Evolutionary conservation across 257 asterid genomes (phyloP).

Genomic region (Dorcoceras hygrometricum): DNA sequence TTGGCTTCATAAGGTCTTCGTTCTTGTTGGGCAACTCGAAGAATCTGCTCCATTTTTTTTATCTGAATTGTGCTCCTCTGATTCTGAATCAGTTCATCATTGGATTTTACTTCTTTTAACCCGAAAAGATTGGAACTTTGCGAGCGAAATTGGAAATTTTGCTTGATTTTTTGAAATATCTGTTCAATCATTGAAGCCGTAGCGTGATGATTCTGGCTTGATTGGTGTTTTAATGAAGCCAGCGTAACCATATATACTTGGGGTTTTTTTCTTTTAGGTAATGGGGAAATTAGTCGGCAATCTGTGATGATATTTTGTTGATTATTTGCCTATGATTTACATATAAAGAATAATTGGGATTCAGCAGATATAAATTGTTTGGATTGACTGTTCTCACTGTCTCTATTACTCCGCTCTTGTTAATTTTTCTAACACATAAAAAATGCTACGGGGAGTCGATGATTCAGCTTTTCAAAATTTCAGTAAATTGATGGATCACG

Average conservation of each 20-base stretch:
- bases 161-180: constrained; percentile 14
- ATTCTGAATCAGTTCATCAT: background rate
- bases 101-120: background rate
- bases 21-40: background rate
- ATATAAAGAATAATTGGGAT: background rate
- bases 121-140: constrained; percentile 13
- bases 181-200: background rate
- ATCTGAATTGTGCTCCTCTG: background rate
- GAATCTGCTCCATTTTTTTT: constrained; percentile 9
- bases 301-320: background rate
- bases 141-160: background rate
- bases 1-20: constrained; percentile 7
- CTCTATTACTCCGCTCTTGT: background rate
- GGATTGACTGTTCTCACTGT: background rate
- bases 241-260: background rate
- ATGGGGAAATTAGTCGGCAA: background rate
- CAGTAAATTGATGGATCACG: constrained; percentile 28
- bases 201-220: background rate
- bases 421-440: background rate
- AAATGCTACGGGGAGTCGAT: too few relatives aligned
- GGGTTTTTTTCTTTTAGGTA: background rate
- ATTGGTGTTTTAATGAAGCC: background rate
- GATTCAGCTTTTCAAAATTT: constrained; percentile 2
- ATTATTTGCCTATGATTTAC: background rate
- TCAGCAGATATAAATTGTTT: background rate